Conservation (phyloP, 306 rosid genomes). For the Leucaena leucocephala region DNA sequence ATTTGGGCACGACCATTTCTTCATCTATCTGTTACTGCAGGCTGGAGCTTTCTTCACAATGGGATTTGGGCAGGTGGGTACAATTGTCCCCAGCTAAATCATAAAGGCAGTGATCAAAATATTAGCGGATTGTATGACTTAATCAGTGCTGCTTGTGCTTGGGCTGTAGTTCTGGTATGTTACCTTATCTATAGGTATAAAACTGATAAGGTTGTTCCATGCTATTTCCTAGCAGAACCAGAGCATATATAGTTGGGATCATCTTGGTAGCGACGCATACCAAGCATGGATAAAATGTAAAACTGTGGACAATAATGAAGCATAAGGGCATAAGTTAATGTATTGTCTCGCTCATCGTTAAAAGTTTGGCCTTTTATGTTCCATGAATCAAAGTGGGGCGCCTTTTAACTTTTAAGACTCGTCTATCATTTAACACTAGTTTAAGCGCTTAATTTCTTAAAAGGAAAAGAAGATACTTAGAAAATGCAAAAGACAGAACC, state of each 20-base stretch:
- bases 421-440: constrained; percentile 23
- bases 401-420: not conserved
- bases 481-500: not conserved
- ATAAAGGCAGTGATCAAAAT: constrained; percentile 14
- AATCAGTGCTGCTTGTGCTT: constrained; percentile 33
- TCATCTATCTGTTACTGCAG: constrained; percentile 56
- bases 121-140: not conserved
- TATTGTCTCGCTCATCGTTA: constrained; percentile 18
- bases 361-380: not conserved
- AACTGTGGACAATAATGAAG: constrained; percentile 23
- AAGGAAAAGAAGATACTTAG: not conserved
- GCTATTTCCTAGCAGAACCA: constrained; percentile 31
- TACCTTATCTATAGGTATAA: constrained; percentile 19
- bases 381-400: not conserved
- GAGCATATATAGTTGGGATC: constrained; percentile 25
- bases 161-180: constrained; percentile 3
- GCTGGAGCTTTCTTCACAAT: constrained; percentile 64
- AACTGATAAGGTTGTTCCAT: constrained; percentile 15
- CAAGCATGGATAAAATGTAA: constrained; percentile 24
- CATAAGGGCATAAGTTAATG: constrained; percentile 2
- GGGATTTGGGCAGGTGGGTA: constrained; percentile 62
- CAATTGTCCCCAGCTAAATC: constrained; percentile 47
- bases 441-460: not conserved
- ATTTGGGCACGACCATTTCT: constrained; percentile 55
- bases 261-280: constrained; percentile 24